phyloP scores from a whole-genome alignment of 2,329 filamentous ascomycete genomes.

The Leptosphaerulina australis region DNA sequence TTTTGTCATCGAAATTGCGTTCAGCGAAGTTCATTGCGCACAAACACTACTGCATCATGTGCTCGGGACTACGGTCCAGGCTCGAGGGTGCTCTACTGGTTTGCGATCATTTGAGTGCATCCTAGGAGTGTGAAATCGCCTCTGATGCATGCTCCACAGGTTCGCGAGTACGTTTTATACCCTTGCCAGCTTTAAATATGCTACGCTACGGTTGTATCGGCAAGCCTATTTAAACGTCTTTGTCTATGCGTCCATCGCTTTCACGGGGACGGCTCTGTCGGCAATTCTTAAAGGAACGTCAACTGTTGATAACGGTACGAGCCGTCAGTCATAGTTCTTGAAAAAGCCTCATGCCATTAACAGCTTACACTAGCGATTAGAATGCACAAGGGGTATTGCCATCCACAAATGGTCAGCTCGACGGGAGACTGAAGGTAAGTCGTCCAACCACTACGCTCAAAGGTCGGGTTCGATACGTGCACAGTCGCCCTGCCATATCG shows the following conservation, averaged over 20 bases:
- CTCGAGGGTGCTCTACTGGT: not conserved
- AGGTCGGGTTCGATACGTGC: no score
- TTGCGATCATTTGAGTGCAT: not conserved
- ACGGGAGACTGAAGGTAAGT: no score
- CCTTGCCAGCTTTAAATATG: not conserved
- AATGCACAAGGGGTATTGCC: not conserved
- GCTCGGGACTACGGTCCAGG: no score
- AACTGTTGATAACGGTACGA: not conserved
- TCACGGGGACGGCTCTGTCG: conserved; percentile 7
- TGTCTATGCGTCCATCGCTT: conserved; percentile 6
- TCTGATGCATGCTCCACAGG: not conserved
- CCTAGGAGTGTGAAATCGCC: not conserved
- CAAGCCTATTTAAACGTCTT: conserved; percentile 2
- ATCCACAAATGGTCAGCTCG: no score
- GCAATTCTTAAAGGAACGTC: conserved; percentile 19
- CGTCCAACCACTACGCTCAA: no score
- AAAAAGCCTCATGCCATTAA: not conserved
- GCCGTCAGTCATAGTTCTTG: not conserved
- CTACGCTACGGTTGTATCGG: conserved; percentile 3
- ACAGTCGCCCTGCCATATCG: no score
- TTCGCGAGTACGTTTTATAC: not conserved
- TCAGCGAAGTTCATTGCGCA: no score
- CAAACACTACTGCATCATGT: no score
- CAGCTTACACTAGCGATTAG: not conserved
- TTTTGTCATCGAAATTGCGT: no score